Evolutionary conservation across 148 eudicot genomes (phyloP), one percentile per base, ranked within the genome.

Genomic region (Persicaria maculosa): DNA sequence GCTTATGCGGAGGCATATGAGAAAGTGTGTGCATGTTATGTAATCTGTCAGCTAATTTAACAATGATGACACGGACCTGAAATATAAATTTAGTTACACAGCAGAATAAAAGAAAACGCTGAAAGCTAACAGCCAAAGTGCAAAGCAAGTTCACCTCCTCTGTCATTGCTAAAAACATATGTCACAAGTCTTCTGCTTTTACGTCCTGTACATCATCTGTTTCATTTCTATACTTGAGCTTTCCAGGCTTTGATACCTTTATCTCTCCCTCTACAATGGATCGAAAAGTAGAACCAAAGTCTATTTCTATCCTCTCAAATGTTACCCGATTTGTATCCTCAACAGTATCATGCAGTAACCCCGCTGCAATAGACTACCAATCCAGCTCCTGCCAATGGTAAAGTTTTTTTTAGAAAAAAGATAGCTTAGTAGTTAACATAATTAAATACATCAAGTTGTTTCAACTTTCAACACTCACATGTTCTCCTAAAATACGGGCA

Each of bases 281-380:
- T 64, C 97, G 93, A 46, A 95, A 97, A 69, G 97, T 83, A 64
- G 90, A 79, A 61, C 99, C 97, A 78, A 95, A 95, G 43, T 90
- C 92, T 58, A 80, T 83, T 77, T 95, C 97, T 69, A 95, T 92
- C 64, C 84, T 80, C 79, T 86, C 97, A 85, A 95, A 95, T 68
- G 97, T 90, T 58, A 95, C 96, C 47, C 88, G 82, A 83, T 89
- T 79, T 77, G 99, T 95, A 83, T 95, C 99, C 82, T 95, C 99
- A 70, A 95, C 99, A 16, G 99, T 95, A 80, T 95, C 99, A 83
- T 95, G 99, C 77, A 95, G 83, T 69, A 95, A 84, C 47, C 99
- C 99, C 78, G 99, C 99, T 75, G 97, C 97, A 79, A 95, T 85
- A 58, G 97, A 92, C 86, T 95, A 97, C 97, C 99, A 95, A 86